phyloP scores from a whole-genome alignment of 2,329 filamentous ascomycete species.

The Fusarium luffae region DNA sequence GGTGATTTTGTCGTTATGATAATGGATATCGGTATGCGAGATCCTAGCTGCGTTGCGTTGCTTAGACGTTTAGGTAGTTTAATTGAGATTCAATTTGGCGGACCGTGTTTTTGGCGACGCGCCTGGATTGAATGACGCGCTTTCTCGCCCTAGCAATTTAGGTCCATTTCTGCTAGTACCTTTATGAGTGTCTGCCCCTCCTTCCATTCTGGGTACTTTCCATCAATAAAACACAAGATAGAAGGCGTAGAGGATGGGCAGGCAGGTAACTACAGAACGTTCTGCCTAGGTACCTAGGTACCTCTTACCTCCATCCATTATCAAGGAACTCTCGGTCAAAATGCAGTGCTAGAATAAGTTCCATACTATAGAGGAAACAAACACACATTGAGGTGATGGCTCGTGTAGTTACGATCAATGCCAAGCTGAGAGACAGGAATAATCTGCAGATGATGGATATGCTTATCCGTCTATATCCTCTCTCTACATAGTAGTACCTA shows the following conservation, averaged over 20 bases:
- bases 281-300: neutral
- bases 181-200: slow-evolving; percentile 29
- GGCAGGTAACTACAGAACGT: neutral
- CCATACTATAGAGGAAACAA: neutral
- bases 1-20: slow-evolving; percentile 12
- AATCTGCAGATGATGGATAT: neutral
- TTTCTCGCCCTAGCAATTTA: slow-evolving; percentile 33
- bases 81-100: slow-evolving; percentile 41
- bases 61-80: slow-evolving; percentile 4
- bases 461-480: neutral
- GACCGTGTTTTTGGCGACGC: slow-evolving; percentile 48
- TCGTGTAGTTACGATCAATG: neutral
- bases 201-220: slow-evolving; percentile 20
- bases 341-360: neutral
- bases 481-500: no score
- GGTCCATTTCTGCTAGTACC: neutral
- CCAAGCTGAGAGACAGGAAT: neutral
- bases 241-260: neutral
- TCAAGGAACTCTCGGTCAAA: neutral
- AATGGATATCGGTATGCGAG: slow-evolving; percentile 7
- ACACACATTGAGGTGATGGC: neutral
- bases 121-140: slow-evolving; percentile 43
- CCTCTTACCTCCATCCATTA: neutral
- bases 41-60: slow-evolving; percentile 16
- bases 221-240: neutral